phyloP scores from a whole-genome alignment of 768 basidiomycete species.

The Lactarius psammicola region DNA sequence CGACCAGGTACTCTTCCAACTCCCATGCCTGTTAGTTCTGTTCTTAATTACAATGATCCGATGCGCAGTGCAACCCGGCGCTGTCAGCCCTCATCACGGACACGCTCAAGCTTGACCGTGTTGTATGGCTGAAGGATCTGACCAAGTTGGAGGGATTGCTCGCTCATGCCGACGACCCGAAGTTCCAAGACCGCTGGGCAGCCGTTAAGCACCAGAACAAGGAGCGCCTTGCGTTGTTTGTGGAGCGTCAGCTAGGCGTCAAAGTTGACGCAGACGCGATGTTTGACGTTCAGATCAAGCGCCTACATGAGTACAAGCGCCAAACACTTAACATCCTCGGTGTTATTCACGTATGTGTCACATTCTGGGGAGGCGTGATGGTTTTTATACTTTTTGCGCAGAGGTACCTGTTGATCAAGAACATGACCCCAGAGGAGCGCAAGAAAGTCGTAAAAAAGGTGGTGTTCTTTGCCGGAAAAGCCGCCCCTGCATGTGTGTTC shows the following conservation, averaged over 20 bases:
- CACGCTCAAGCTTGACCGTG: slow-evolving; percentile 71
- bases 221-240: slow-evolving; percentile 75
- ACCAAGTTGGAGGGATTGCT: slow-evolving; percentile 75
- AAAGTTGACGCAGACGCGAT: slow-evolving; percentile 71
- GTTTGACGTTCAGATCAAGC: slow-evolving; percentile 93
- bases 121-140: slow-evolving; percentile 84
- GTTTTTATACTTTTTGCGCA: slow-evolving; percentile 34
- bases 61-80: slow-evolving; percentile 72
- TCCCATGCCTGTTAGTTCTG: background rate
- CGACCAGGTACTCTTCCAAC: slow-evolving; percentile 52
- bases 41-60: slow-evolving; percentile 31
- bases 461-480: slow-evolving; percentile 97
- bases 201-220: slow-evolving; percentile 90
- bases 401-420: slow-evolving; percentile 82
- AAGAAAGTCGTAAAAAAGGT: slow-evolving; percentile 83
- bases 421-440: slow-evolving; percentile 71
- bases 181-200: slow-evolving; percentile 79
- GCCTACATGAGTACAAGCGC: slow-evolving; percentile 93
- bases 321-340: slow-evolving; percentile 94
- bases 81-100: slow-evolving; percentile 82
- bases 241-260: slow-evolving; percentile 69
- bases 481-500: slow-evolving; percentile 82
- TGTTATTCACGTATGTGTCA: slow-evolving; percentile 68
- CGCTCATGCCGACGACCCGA: slow-evolving; percentile 64
- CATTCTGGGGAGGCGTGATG: background rate